phyloP scores from a whole-genome alignment of 108 stramenopile genomes.

The Fragilariopsis cylindrus region DNA sequence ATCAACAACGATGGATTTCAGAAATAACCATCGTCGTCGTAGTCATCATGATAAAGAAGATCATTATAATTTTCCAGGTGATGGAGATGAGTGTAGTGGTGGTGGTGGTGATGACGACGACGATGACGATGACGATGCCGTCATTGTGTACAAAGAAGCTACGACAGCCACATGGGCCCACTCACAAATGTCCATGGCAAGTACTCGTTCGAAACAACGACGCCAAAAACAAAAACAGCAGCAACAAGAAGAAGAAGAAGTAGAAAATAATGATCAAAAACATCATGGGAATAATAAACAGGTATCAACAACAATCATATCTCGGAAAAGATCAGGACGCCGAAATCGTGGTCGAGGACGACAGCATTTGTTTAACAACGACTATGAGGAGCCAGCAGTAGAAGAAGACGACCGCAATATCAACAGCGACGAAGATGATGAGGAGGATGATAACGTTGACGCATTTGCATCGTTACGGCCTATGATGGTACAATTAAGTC shows the following conservation, averaged over 20 bases:
- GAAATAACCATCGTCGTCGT: no score
- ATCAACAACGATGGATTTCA: no score
- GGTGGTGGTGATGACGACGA: conserved; percentile 3
- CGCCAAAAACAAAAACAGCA: background rate
- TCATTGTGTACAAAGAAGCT: conserved; percentile 25
- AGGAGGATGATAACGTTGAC: background rate
- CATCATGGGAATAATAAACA: no score
- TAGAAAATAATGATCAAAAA: no score
- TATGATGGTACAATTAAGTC: conserved; percentile 7
- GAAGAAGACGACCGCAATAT: no score
- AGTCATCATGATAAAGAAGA: no score
- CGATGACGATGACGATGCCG: conserved; percentile 19
- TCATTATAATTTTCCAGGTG: background rate
- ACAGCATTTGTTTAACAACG: no score
- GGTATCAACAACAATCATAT: no score
- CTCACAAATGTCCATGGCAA: background rate
- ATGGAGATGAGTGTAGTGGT: conserved; percentile 15
- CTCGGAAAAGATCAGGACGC: no score
- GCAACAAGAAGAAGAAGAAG: background rate
- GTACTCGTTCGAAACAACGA: background rate
- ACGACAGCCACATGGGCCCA: background rate
- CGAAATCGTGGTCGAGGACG: no score
- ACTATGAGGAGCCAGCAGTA: no score
- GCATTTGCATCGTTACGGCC: conserved; percentile 28
- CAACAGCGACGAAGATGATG: background rate